phyloP scores from a whole-genome alignment of 108 stramenopile genomes.

The Thalassiosira profunda region DNA sequence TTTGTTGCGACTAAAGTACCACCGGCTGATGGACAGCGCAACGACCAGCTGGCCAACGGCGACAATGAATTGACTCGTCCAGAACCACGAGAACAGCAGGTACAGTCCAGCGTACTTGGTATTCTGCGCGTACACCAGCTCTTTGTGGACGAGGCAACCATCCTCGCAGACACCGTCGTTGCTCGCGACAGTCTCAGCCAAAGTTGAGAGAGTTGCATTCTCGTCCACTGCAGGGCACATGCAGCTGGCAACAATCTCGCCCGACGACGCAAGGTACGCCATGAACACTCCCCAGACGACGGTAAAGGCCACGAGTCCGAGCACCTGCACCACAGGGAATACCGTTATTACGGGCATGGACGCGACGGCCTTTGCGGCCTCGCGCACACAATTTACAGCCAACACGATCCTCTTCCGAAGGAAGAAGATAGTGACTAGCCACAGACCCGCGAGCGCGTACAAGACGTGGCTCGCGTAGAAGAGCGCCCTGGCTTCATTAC shows the following conservation, averaged over 20 bases:
- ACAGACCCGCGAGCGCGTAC: conserved; percentile 60
- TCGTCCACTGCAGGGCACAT: too few species aligned
- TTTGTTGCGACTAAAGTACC: conserved; percentile 91
- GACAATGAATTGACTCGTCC: conserved; percentile 93
- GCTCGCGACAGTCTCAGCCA: too few species aligned
- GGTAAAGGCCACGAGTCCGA: conserved; percentile 69
- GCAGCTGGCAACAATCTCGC: conserved; percentile 47
- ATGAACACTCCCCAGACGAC: conserved; percentile 64
- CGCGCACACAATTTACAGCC: conserved; percentile 89
- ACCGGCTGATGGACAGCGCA: conserved; percentile 71
- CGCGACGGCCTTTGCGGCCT: conserved; percentile 81
- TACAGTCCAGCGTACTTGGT: conserved; percentile 69
- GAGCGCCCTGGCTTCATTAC: conserved; percentile 55
- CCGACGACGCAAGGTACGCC: conserved; percentile 79
- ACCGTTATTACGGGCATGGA: conserved; percentile 80
- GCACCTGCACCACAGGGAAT: conserved; percentile 80
- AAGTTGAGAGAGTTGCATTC: too few species aligned
- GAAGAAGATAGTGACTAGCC: conserved; percentile 71
- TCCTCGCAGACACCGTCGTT: too few species aligned
- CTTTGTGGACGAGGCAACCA: not conserved
- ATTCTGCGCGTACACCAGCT: conserved; percentile 47
- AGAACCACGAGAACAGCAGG: conserved; percentile 93
- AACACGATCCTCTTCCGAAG: conserved; percentile 87
- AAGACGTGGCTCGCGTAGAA: conserved; percentile 56
- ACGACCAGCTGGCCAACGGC: conserved; percentile 93